Evolutionary conservation across 2,329 filamentous ascomycete species (phyloP).

Genomic region (Arthroderma uncinatum): DNA sequence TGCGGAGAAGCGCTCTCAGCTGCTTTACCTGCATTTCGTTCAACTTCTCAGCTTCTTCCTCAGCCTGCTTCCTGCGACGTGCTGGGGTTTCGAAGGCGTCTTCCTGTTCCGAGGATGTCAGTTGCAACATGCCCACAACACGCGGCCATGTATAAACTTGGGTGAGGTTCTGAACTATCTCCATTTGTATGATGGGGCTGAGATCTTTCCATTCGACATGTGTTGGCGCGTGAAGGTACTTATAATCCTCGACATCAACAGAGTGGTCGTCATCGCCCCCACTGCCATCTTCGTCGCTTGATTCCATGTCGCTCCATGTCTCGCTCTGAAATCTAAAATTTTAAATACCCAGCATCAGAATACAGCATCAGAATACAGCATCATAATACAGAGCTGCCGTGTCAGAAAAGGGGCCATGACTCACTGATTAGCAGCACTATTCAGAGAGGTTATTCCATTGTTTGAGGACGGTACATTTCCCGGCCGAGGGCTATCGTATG

Average conservation of each 20-base stretch:
- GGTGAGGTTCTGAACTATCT: conserved; percentile 28
- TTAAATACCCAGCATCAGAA: not conserved
- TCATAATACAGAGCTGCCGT: not conserved
- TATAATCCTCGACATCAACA: conserved; percentile 8
- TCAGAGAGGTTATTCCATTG: not conserved
- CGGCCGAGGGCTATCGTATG: conserved; percentile 18
- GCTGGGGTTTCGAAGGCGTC: conserved; percentile 15
- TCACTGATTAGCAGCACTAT: not conserved
- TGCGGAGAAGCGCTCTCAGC: conserved; percentile 21
- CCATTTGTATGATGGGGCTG: conserved; percentile 23
- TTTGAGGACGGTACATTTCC: not conserved
- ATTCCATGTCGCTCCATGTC: conserved; percentile 7
- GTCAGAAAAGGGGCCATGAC: not conserved
- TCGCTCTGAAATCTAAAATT: not conserved
- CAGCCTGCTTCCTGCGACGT: conserved; percentile 20
- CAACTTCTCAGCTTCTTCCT: conserved; percentile 23
- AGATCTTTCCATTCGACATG: conserved; percentile 27
- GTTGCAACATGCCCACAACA: conserved; percentile 19
- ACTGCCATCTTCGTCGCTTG: conserved; percentile 9
- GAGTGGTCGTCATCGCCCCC: conserved; percentile 3
- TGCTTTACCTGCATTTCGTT: conserved; percentile 28
- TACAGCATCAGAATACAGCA: too few species aligned
- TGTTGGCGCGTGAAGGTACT: conserved; percentile 6
- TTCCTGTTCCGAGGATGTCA: conserved; percentile 19
- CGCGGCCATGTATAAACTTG: conserved; percentile 16